Evolutionary conservation across 2,329 filamentous ascomycete genomes (phyloP).

Genomic region (Metarhizium sp.): DNA sequence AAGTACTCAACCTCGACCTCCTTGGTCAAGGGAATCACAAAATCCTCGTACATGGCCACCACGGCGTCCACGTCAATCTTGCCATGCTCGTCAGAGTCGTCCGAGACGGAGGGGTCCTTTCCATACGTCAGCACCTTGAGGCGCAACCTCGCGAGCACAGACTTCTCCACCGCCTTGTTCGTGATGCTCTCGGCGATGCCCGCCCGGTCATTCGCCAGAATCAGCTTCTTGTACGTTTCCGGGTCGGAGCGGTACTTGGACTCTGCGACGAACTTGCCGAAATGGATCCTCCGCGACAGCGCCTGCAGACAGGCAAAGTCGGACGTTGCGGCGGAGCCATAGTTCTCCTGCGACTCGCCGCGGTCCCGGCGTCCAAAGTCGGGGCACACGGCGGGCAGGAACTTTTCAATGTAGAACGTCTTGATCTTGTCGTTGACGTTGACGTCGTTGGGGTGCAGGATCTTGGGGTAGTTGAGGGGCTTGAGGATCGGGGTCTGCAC

Average conservation of each 20-base stretch:
- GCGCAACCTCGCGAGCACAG: conserved; percentile 77
- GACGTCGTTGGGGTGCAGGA: conserved; percentile 81
- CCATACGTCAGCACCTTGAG: conserved; percentile 92
- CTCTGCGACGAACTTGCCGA: conserved; percentile 97
- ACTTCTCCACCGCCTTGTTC: conserved; percentile 77
- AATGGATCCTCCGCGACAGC: conserved; percentile 84
- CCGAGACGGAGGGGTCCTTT: conserved; percentile 65
- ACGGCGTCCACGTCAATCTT: conserved; percentile 94
- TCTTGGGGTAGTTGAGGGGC: conserved; percentile 76
- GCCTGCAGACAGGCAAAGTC: conserved; percentile 89
- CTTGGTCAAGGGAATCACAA: conserved; percentile 96
- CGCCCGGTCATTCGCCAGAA: conserved; percentile 67
- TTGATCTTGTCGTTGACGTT: conserved; percentile 87
- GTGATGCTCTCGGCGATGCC: conserved; percentile 89
- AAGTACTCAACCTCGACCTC: conserved; percentile 96
- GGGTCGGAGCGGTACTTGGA: conserved; percentile 82
- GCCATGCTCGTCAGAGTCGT: conserved; percentile 42
- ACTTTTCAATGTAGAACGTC: conserved; percentile 69
- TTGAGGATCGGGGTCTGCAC: conserved; percentile 76
- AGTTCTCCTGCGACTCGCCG: conserved; percentile 85
- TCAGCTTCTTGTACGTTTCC: conserved; percentile 71
- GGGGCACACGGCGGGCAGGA: conserved; percentile 77
- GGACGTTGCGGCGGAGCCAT: conserved; percentile 82
- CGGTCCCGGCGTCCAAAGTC: conserved; percentile 69
- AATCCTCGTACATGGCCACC: conserved; percentile 81